Base-by-base conservation (phyloP, 1,139 yeast genomes). In the Nakaseomyces sp. region DNA sequence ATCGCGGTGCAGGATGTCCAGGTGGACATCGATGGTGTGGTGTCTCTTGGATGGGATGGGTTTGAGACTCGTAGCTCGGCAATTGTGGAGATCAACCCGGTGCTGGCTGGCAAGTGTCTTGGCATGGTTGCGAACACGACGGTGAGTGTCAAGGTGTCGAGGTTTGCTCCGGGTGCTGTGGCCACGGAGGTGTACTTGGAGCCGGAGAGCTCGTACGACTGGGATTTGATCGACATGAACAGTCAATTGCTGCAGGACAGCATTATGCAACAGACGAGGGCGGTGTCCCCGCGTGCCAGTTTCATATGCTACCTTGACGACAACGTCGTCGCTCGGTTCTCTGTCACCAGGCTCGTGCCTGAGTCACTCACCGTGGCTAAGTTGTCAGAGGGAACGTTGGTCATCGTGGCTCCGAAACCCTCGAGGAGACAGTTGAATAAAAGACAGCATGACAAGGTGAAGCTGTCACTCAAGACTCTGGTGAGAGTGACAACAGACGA, bases 171-270 rank as follows among this genome's bases (percentile, higher is more conserved):
- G 13, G 10, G 12, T 6, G 40, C 16, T 12, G 17, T 67, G 42
- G 79, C 88, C 0, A 64, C 71, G 6, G 76, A 79, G 5, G 79
- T 89, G 7, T 79, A 76, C 56, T 71, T 89, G 38, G 96, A 87
- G 57, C 97, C 97, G 0, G 64, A 75, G 28, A 72, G 85, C 0
- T 64, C 81, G 3, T 74, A 83, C 3, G 98, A 91, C 59, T 91
- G 97, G 97, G 97, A 89, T 54, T 68, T 85, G 35, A 85, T 88
- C 5, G 96, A 88, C 57, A 66, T 84, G 4, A 86, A 91, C 62
- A 93, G 95, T 1, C 79, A 74, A 41, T 75, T 73, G 42, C 72
- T 91, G 35, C 97, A 91, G 57, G 77, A 78, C 41, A 77, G 78
- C 53, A 71, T 89, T 54, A 68, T 89, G 37, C 77, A 80, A 44